Base-by-base conservation (phyloP, 441 rosid genomes). In the Erodium moschatum region DNA sequence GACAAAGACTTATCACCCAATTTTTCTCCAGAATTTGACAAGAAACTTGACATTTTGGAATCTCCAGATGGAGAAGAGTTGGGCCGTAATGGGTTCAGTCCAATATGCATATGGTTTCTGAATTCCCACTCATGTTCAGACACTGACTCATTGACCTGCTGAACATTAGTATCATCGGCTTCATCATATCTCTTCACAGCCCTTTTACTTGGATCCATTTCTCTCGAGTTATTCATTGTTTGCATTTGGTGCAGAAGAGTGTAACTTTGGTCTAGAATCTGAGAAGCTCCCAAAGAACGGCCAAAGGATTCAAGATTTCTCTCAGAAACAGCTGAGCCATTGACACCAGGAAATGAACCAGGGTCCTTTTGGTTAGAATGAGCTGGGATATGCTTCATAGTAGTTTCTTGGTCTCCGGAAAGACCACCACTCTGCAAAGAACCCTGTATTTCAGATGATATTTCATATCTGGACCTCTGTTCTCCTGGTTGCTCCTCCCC, bases 221-320 rank as follows among this genome's bases (percentile, higher is more conserved):
- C 88, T 60, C 68, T 72, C 19, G 62, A 19, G 82, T 72, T 81
- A 77, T 75, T 82, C 81, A 74, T 80, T 67, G 80, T 79, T 73
- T 77, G 88, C 73, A 79, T 69, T 71, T 83, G 82, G 60, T 82
- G 85, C 74, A 75, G 70, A 64, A 81, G 67, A 70, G 87, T 78
- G 67, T 75, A 79, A 33, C 74, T 81, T 69, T 80, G 86, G 73
- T 76, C 73, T 35, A 74, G 52, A 63, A 65, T 38, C 69, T 76
- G 79, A 66, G 74, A 81, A 62, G 84, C 79, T 66, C 78, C 76
- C 73, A 84, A 80, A 70, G 89, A 81, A 44, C 74, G 80, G 54
- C 79, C 88, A 80, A 80, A 80, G 64, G 89, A 81, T 81, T 83
- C 90, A 72, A 79, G 76, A 67, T 83, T 83, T 70, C 72, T 80